These are phyloP conservation scores for Lagenaria siceraria DNA, from an alignment of 306 rosid species.

Conservation along the genomic window DNA sequence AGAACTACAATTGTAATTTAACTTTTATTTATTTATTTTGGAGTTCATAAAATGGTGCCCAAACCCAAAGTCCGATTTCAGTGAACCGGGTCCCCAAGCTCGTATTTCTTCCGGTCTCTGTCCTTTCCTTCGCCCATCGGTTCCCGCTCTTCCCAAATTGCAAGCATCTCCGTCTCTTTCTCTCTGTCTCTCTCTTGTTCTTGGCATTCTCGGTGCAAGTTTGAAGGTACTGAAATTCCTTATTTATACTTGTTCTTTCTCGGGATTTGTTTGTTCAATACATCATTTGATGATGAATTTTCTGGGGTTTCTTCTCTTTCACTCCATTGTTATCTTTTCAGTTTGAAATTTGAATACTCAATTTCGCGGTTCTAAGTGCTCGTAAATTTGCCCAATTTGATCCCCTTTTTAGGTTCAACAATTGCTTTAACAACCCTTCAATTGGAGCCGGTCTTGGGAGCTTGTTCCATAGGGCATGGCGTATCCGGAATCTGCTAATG, in stretches of 20 bases:
- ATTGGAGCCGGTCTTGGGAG: not conserved
- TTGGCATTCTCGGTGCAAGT: not conserved
- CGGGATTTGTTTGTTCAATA: not conserved
- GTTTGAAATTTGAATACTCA: not conserved
- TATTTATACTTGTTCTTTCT: not conserved
- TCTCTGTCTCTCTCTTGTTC: not conserved
- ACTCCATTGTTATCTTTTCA: not conserved
- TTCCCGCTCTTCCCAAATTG: not conserved
- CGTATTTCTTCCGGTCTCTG: not conserved
- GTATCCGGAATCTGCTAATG: conserved; percentile 25
- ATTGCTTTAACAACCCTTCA: not conserved
- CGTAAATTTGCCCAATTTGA: not conserved
- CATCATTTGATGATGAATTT: not conserved
- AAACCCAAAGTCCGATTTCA: not conserved
- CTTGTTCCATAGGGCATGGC: conserved; percentile 30
- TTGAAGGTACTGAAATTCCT: not conserved
- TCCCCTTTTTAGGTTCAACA: not conserved
- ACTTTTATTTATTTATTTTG: no score
- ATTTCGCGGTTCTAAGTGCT: not conserved
- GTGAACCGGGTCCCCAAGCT: not conserved
- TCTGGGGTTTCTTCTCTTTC: not conserved
- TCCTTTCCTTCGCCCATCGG: not conserved
- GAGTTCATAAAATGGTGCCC: not conserved
- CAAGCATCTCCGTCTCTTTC: not conserved
- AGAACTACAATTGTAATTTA: no score